A percentile compares a stretch with the other conserved stretches of the same genome.
Conservation (phyloP, 805 yeast genomes). For the Schizosaccharomyces pombe region DNA sequence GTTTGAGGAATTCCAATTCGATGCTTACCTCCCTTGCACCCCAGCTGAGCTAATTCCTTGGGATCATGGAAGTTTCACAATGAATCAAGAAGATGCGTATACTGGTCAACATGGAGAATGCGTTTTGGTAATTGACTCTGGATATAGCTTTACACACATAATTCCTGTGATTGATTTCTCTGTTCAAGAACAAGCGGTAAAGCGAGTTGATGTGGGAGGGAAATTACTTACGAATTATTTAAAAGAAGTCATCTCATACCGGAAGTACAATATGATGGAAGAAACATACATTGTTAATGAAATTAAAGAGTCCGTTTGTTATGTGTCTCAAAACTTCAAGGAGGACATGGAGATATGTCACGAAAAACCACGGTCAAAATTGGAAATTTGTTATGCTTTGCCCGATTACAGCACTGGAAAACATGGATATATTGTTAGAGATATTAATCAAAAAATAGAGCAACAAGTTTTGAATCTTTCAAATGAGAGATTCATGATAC, state of each 20-base stretch:
- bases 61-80: constrained; percentile 4
- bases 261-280: constrained; percentile 83
- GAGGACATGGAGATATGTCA: constrained; percentile 21
- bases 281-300: constrained; percentile 68
- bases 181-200: constrained; percentile 53
- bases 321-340: constrained; percentile 38
- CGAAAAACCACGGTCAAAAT: constrained; percentile 14
- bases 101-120: constrained; percentile 24
- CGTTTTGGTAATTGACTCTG: constrained; percentile 63
- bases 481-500: constrained; percentile 74
- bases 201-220: constrained; percentile 71
- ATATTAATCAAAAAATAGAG: not conserved
- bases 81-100: not conserved
- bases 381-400: constrained; percentile 45
- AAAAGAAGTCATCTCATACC: constrained; percentile 62
- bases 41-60: constrained; percentile 12
- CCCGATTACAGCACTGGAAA: constrained; percentile 72
- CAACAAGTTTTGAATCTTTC: constrained; percentile 17
- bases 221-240: constrained; percentile 58
- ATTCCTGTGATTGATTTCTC: constrained; percentile 63
- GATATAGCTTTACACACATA: constrained; percentile 69
- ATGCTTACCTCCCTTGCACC: constrained; percentile 41
- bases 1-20: constrained; percentile 80
- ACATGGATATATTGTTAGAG: constrained; percentile 37
- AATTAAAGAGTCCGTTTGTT: constrained; percentile 58